Evolutionary conservation across 2,329 filamentous ascomycete genomes (phyloP).

Genomic region (Ascochyta rabiei): DNA sequence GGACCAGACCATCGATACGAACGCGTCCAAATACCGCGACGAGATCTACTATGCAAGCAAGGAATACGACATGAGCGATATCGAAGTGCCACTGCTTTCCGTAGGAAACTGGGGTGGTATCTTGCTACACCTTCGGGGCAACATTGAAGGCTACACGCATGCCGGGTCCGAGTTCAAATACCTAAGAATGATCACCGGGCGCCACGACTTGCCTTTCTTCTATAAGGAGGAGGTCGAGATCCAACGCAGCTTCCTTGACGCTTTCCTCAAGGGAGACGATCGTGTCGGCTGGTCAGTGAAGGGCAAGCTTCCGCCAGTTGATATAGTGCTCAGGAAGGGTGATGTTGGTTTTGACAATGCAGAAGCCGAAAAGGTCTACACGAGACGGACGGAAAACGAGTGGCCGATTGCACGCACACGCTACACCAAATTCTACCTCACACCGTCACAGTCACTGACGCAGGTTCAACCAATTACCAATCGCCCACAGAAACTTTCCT

Average conservation of each 20-base stretch:
- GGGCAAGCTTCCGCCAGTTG: slow-evolving; percentile 66
- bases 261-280: slow-evolving; percentile 73
- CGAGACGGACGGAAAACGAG: slow-evolving; percentile 62
- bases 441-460: slow-evolving; percentile 53
- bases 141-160: slow-evolving; percentile 68
- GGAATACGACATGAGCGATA: slow-evolving; percentile 69
- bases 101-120: slow-evolving; percentile 77
- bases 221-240: slow-evolving; percentile 71
- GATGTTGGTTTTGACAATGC: slow-evolving; percentile 71
- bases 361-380: slow-evolving; percentile 62
- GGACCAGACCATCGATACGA: slow-evolving; percentile 42
- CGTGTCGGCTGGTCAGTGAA: slow-evolving; percentile 63
- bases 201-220: slow-evolving; percentile 76
- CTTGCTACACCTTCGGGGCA: slow-evolving; percentile 70
- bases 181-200: slow-evolving; percentile 70
- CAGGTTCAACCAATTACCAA: slow-evolving; percentile 35
- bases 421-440: slow-evolving; percentile 68
- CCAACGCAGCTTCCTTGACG: slow-evolving; percentile 71
- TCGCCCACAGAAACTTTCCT: slow-evolving; percentile 56
- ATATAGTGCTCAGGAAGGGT: slow-evolving; percentile 67
- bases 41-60: slow-evolving; percentile 68
- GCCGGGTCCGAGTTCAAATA: slow-evolving; percentile 72
- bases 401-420: slow-evolving; percentile 72
- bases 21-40: slow-evolving; percentile 63
- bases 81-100: slow-evolving; percentile 69